phyloP scores from a whole-genome alignment of 1,284 basidiomycete genomes.

The Tilletia horrida region DNA sequence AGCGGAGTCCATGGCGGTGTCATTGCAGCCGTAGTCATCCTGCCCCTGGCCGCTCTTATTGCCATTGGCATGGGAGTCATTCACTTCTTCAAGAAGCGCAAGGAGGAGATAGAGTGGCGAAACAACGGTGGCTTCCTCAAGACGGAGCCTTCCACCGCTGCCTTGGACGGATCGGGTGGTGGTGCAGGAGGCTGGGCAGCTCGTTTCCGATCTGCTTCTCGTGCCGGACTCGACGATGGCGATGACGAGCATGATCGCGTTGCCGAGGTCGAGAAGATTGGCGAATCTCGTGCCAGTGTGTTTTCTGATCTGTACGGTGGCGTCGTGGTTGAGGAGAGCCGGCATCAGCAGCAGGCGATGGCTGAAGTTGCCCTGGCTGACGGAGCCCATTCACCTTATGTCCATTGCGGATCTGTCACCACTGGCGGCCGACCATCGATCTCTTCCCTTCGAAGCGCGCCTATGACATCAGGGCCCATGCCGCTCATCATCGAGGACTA shows the following conservation, averaged over 20 bases:
- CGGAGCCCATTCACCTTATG: neutral
- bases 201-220: neutral
- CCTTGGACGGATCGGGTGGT: neutral
- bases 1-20: neutral
- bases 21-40: conserved; percentile 15
- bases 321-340: neutral
- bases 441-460: neutral
- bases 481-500: conserved; percentile 5
- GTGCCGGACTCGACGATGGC: neutral
- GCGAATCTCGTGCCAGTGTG: neutral
- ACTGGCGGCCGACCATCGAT: neutral
- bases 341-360: conserved; percentile 6
- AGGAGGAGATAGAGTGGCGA: neutral
- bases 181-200: neutral
- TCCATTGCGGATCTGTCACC: neutral
- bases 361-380: conserved; percentile 1
- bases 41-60: neutral
- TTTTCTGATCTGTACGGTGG: conserved; percentile 11
- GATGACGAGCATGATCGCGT: neutral
- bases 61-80: conserved; percentile 5
- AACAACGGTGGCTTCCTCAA: neutral
- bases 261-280: neutral
- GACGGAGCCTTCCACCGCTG: neutral
- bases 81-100: conserved; percentile 5
- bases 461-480: conserved; percentile 3